These are phyloP conservation scores for Amaranthus hypochondriacus DNA, from an alignment of 148 eudicot genomes.

Conservation along the genomic window DNA sequence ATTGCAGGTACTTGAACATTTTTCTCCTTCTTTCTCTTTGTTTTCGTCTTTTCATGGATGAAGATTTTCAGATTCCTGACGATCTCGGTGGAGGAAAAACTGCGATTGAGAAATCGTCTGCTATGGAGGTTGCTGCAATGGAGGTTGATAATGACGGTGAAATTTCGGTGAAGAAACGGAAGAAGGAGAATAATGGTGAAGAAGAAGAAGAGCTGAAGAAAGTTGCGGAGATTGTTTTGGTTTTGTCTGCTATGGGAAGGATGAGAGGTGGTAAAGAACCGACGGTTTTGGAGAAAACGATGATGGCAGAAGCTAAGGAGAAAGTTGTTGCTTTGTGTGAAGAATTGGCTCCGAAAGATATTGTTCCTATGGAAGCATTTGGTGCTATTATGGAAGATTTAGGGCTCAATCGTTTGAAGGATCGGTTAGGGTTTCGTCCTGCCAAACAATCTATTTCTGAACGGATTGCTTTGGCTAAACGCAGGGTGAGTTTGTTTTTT, in stretches of 20 bases:
- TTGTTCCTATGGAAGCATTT: slow-evolving; percentile 61
- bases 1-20: slow-evolving; percentile 39
- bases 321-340: slow-evolving; percentile 53
- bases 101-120: neutral
- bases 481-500: slow-evolving; percentile 44
- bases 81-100: slow-evolving; percentile 17
- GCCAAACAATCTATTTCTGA: slow-evolving; percentile 67
- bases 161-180: slow-evolving; percentile 13
- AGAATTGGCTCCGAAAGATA: slow-evolving; percentile 70
- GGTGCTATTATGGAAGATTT: slow-evolving; percentile 69
- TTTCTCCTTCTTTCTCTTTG: slow-evolving; percentile 10
- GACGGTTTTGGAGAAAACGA: slow-evolving; percentile 50
- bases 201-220: slow-evolving; percentile 37
- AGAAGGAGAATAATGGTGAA: slow-evolving; percentile 19
- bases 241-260: slow-evolving; percentile 73
- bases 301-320: slow-evolving; percentile 73
- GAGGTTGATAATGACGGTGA: slow-evolving; percentile 31
- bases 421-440: slow-evolving; percentile 51
- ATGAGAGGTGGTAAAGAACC: slow-evolving; percentile 82
- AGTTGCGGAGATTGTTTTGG: slow-evolving; percentile 83
- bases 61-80: slow-evolving; percentile 10
- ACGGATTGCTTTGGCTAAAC: slow-evolving; percentile 45
- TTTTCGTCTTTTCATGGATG: neutral
- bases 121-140: neutral
- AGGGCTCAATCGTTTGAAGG: slow-evolving; percentile 57